These are phyloP conservation scores for Myriangium duriaei DNA, from an alignment of 2,329 filamentous ascomycete genomes.

Conservation along the genomic window DNA sequence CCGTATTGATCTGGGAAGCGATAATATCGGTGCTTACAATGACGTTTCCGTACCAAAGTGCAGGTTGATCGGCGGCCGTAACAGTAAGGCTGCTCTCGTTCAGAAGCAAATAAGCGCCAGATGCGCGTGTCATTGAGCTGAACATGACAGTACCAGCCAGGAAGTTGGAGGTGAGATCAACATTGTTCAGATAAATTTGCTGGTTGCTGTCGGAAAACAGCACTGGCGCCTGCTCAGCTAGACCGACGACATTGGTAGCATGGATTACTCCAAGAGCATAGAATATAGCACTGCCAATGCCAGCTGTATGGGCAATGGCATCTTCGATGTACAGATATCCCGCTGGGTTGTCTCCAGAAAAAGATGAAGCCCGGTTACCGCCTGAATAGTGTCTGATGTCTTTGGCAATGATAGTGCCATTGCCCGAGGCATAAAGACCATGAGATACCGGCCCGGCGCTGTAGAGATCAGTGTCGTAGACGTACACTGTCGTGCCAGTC, in stretches of 20 bases:
- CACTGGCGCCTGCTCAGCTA: conserved; percentile 16
- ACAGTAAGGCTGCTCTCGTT: conserved; percentile 16
- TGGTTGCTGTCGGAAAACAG: conserved; percentile 21
- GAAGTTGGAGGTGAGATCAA: conserved; percentile 18
- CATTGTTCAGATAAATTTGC: conserved; percentile 15
- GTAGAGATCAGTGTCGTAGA: too few relatives aligned
- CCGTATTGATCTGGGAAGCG: conserved; percentile 12
- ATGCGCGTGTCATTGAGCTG: conserved; percentile 11
- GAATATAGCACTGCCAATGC: conserved; percentile 23
- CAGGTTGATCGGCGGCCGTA: conserved; percentile 19
- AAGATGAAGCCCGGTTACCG: conserved; percentile 22
- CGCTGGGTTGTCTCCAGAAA: conserved; percentile 24
- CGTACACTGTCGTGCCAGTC: too few relatives aligned
- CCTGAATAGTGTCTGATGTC: conserved; percentile 23
- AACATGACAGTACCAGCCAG: conserved; percentile 21
- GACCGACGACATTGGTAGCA: conserved; percentile 18
- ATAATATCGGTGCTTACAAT: conserved; percentile 15
- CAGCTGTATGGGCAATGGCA: conserved; percentile 20
- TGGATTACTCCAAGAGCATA: conserved; percentile 21
- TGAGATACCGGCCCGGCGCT: too few relatives aligned
- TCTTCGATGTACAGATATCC: conserved; percentile 21
- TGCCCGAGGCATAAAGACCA: conserved; percentile 23
- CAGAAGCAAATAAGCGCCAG: conserved; percentile 16
- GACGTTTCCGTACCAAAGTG: conserved; percentile 25
- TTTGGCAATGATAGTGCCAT: conserved; percentile 19